These are phyloP conservation scores for Globisporangium yorkense DNA, from an alignment of 352 stramenopile genomes.

Conservation along the genomic window DNA sequence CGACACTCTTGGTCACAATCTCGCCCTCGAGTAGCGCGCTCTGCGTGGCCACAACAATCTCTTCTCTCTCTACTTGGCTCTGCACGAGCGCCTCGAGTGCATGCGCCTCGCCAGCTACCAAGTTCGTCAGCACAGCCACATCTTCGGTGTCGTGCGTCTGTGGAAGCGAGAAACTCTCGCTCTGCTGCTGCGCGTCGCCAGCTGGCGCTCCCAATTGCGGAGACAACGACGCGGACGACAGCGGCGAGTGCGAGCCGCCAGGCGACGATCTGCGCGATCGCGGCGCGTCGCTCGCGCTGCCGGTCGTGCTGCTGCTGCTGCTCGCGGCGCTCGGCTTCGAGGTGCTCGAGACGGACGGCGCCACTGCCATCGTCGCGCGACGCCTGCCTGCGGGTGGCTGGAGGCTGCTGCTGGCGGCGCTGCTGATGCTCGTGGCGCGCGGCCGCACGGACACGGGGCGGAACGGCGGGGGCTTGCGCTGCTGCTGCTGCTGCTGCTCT, in stretches of 20 bases:
- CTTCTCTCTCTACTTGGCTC: neutral
- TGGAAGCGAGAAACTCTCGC: too few species aligned
- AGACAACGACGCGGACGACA: neutral
- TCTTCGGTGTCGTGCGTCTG: neutral
- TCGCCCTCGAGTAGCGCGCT: neutral
- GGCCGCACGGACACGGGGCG: slow-evolving; percentile 3
- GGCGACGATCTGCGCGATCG: neutral
- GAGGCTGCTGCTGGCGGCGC: neutral
- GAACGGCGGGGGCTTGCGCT: slow-evolving; percentile 5
- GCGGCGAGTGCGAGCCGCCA: neutral
- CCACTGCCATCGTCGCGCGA: neutral
- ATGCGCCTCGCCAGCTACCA: neutral
- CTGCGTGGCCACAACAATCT: neutral
- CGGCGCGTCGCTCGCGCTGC: neutral
- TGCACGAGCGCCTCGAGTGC: too few species aligned
- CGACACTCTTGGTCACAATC: neutral
- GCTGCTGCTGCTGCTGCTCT: slow-evolving; percentile 2
- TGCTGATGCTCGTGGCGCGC: slow-evolving; percentile 6
- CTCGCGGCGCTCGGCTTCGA: neutral
- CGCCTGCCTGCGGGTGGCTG: neutral
- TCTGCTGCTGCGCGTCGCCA: neutral
- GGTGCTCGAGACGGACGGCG: neutral
- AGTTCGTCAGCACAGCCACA: too few species aligned
- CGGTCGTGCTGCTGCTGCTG: neutral
- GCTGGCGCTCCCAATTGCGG: neutral